phyloP scores from a whole-genome alignment of 1,284 basidiomycete genomes.

The Fomitopsis schrenkii region DNA sequence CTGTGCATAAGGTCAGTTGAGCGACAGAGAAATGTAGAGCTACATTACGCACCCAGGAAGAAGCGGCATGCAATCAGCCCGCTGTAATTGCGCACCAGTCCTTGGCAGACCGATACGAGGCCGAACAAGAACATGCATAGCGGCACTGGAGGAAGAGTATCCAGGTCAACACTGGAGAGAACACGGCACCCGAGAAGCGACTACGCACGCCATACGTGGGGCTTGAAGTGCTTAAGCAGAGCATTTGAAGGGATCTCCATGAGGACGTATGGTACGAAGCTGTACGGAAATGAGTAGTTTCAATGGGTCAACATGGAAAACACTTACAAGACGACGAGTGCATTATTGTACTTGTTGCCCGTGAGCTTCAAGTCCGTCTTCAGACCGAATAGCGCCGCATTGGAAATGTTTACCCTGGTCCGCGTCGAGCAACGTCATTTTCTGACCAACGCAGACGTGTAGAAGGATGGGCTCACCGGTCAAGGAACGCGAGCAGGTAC shows the following conservation, averaged over 20 bases:
- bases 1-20: neutral
- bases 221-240: conserved; percentile 16
- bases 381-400: conserved; percentile 17
- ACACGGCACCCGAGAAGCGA: neutral
- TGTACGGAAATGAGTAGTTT: neutral
- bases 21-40: conserved; percentile 8
- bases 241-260: conserved; percentile 20
- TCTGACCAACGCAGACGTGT: neutral
- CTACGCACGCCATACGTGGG: conserved; percentile 17
- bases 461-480: conserved; percentile 11
- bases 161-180: too few relatives aligned
- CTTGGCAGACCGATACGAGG: conserved; percentile 29
- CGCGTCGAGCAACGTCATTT: neutral
- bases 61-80: conserved; percentile 35
- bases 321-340: conserved; percentile 19
- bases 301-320: neutral
- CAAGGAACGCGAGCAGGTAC: conserved; percentile 19
- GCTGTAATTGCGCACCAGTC: conserved; percentile 30
- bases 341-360: conserved; percentile 15
- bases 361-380: conserved; percentile 15
- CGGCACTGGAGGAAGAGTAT: conserved; percentile 19
- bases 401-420: conserved; percentile 19
- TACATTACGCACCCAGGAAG: conserved; percentile 29
- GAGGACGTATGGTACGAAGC: conserved; percentile 19
- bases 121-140: conserved; percentile 33